Evolutionary conservation across 75 land plant species (phyloP), one percentile per base, ranked within the genome.

Genomic region (Pseudotsuga menziesii): DNA sequence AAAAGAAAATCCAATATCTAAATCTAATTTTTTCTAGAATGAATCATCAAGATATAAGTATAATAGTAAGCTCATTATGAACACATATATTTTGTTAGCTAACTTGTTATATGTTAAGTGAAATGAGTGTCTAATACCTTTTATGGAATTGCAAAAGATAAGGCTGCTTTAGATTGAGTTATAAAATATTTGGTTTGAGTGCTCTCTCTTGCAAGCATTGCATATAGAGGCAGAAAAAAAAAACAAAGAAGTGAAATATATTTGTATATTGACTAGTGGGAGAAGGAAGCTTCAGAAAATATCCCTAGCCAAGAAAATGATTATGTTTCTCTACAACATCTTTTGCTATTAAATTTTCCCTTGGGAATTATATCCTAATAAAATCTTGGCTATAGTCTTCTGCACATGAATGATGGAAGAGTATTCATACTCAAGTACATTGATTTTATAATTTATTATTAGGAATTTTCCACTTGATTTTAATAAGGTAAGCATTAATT

Each of bases 371-470:
- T 67, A 29, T 7, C 48, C 20, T 17, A 19, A 17, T 32, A 17
- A 35, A n/a, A n/a, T n/a, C n/a, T n/a, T n/a, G n/a, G n/a, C n/a
- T n/a, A n/a, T n/a, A n/a, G n/a, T 39, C 39, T 9, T 36, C 20
- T 67, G 17, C 12, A 67, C 71, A 67, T 48, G 44, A 35, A 67
- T 39, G 71, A 67, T 20, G 17, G 48, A 19, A 48, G 71, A 7
- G 36, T 67, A 35, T 67, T 67, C 71, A 36, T 67, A 48, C 17
- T 67, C 44, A 67, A 67, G 48, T 67, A 39, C 20, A 44, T 44
- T 67, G 71, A 67, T 67, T n/a, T n/a, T n/a, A n/a, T n/a, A n/a
- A n/a, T 67, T 12, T n/a, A 39, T 17, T 14, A 67, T 23, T 67
- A 39, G 52, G 17, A 22, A 44, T 17, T 19, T 67, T 9, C 48